Base-by-base conservation (phyloP, 257 asterid genomes). In the Penstemon davidsonii region DNA sequence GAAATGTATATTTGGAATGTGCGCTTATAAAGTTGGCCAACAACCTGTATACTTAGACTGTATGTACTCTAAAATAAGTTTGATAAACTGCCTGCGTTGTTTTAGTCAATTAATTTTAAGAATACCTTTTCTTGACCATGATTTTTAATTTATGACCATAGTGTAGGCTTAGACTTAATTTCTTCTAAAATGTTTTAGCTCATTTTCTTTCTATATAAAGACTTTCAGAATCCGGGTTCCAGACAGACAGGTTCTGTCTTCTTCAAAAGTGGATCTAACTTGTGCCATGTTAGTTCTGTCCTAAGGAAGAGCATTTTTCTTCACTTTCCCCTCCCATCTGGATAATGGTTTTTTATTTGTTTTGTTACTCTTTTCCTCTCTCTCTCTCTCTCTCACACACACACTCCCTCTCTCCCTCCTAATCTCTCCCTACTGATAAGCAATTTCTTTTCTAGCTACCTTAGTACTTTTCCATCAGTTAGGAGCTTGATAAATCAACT, bases 271-370 rank as follows among this genome's bases (percentile, higher is more conserved):
- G 2, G 12, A 6, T 8, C 7, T 61, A 25, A 25, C 33, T 25
- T 25, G 33, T 25, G 33, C 33, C 33, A 25, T 25, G 33, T 25
- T 62, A 15, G 44, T 52, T n/a, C 46, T 72, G 54, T 64, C 64
- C 49, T 61, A 66, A 47, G 60, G 41, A 67, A 52, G 49, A 49
- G n/a, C n/a, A n/a, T n/a, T n/a, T n/a, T n/a, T n/a, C n/a, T n/a
- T n/a, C n/a, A n/a, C n/a, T n/a, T n/a, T n/a, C 41, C 60, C 37
- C 6, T 43, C 37, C n/a, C 33, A 25, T 25, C 2, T 25, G 33
- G n/a, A n/a, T n/a, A n/a, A n/a, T n/a, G 33, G 1, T 25, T 25
- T 25, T 25, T 25, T 25, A 25, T 25, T 1, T 25, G 33, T 25
- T 25, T 2, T 25, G 33, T 25, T 25, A 25, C 33, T 25, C 33